phyloP scores from a whole-genome alignment of 2,329 filamentous ascomycete genomes.

The Fusarium keratoplasticum region DNA sequence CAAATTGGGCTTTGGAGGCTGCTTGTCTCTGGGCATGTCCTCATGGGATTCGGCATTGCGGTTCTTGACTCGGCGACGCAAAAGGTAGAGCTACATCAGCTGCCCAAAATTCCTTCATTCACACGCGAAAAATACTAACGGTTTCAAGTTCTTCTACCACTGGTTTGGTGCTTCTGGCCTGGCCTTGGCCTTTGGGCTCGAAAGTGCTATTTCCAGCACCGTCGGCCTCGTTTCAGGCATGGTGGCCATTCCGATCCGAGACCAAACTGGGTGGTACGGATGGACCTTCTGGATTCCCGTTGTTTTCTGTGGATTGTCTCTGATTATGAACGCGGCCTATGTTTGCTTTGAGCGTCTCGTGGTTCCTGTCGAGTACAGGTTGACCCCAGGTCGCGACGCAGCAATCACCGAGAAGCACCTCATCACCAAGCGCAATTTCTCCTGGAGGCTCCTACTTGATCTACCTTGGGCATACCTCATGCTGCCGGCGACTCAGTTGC shows the following conservation, averaged over 20 bases:
- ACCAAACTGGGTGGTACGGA: constrained; percentile 39
- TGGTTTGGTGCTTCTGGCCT: constrained; percentile 40
- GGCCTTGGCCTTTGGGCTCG: constrained; percentile 39
- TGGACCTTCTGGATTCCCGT: constrained; percentile 42
- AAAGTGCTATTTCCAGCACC: constrained; percentile 36
- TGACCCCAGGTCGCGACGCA: neutral
- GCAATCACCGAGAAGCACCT: neutral
- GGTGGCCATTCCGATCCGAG: constrained; percentile 39
- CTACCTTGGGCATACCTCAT: constrained; percentile 40
- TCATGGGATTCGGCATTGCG: constrained; percentile 40
- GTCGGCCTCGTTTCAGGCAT: constrained; percentile 38
- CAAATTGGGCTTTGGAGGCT: constrained; percentile 34
- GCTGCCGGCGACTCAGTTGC: constrained; percentile 36
- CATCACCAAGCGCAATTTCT: constrained; percentile 18
- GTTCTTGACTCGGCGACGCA: constrained; percentile 37
- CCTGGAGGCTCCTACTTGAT: constrained; percentile 26
- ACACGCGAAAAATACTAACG: neutral
- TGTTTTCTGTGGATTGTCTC: constrained; percentile 31
- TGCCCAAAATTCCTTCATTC: rapidly evolving
- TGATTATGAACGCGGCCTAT: constrained; percentile 33
- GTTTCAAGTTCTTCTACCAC: constrained; percentile 40
- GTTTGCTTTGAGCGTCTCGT: constrained; percentile 32
- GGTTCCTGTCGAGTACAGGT: neutral
- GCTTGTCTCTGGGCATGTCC: constrained; percentile 32
- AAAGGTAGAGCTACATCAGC: constrained; percentile 19